Evolutionary conservation across 495 filamentous ascomycete species (phyloP).

Genomic region (Talaromyces stipitatus): DNA sequence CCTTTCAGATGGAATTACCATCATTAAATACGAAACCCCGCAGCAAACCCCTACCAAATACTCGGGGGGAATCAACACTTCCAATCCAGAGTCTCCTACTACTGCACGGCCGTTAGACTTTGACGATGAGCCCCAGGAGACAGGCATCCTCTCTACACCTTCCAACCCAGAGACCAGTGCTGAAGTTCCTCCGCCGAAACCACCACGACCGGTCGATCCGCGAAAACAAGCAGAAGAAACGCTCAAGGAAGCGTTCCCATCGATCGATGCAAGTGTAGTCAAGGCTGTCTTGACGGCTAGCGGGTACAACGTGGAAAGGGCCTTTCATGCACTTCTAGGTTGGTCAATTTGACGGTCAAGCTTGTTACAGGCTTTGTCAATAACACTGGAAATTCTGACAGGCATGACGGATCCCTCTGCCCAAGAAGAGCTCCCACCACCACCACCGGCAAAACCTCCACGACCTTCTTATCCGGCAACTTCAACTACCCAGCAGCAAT

Average conservation of each 20-base stretch:
- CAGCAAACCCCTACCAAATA: slow-evolving; percentile 27
- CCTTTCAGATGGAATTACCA: neutral
- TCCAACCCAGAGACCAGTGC: slow-evolving; percentile 26
- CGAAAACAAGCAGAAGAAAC: slow-evolving; percentile 79
- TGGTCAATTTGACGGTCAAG: slow-evolving; percentile 14
- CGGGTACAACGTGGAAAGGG: slow-evolving; percentile 80
- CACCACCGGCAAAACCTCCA: slow-evolving; percentile 61
- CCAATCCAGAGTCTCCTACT: slow-evolving; percentile 69
- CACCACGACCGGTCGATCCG: slow-evolving; percentile 75
- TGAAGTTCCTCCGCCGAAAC: slow-evolving; percentile 65
- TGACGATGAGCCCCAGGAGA: slow-evolving; percentile 76
- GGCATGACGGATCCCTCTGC: slow-evolving; percentile 93
- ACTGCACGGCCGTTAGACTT: slow-evolving; percentile 78
- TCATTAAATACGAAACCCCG: slow-evolving; percentile 9
- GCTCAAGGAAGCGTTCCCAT: slow-evolving; percentile 88
- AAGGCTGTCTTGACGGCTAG: slow-evolving; percentile 85
- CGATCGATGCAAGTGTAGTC: slow-evolving; percentile 71
- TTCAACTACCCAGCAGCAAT: slow-evolving; percentile 62
- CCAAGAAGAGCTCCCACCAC: slow-evolving; percentile 52
- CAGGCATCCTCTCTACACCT: slow-evolving; percentile 31
- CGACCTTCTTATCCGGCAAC: slow-evolving; percentile 46
- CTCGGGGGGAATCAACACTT: slow-evolving; percentile 22
- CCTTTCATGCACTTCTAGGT: slow-evolving; percentile 93
- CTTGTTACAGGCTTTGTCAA: neutral
- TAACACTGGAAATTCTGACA: slow-evolving; percentile 19